Conservation (phyloP, 768 basidiomycete species). For the Xerocomellus chrysenteron region DNA sequence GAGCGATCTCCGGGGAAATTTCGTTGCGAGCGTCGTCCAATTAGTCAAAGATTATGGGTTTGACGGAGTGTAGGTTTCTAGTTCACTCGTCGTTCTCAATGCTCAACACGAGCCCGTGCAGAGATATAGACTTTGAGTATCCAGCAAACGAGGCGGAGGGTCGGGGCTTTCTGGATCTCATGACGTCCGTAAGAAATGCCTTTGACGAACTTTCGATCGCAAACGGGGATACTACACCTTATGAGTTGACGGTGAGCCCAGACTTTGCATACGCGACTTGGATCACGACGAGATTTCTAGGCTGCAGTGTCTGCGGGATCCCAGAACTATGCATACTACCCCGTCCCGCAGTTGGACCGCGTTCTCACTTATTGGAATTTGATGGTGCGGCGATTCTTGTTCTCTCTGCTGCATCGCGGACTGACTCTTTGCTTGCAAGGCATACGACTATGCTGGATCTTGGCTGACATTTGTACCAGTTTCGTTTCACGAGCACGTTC, state of each 20-base stretch:
- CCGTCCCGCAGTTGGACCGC: constrained; percentile 61
- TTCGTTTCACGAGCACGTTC: constrained; percentile 20
- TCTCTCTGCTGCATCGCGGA: not conserved
- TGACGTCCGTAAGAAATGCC: constrained; percentile 59
- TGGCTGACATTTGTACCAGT: constrained; percentile 61
- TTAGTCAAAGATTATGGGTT: constrained; percentile 75
- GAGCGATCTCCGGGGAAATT: constrained; percentile 48
- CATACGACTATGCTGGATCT: constrained; percentile 76
- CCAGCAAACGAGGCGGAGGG: constrained; percentile 58
- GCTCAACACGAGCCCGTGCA: constrained; percentile 17
- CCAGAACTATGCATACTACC: constrained; percentile 55
- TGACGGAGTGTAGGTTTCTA: constrained; percentile 62
- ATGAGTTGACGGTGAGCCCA: constrained; percentile 48
- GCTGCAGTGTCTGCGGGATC: constrained; percentile 65
- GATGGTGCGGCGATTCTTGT: constrained; percentile 48
- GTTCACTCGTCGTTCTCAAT: not conserved
- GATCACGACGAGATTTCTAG: constrained; percentile 21
- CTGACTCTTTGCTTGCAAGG: constrained; percentile 36
- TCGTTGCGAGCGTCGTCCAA: constrained; percentile 60
- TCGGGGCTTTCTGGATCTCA: constrained; percentile 63
- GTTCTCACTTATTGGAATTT: constrained; percentile 78
- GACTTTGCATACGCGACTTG: not conserved
- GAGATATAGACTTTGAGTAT: constrained; percentile 81
- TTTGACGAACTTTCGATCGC: constrained; percentile 54
- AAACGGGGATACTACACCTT: constrained; percentile 64